Evolutionary conservation across 371 early-diverging fungal species (phyloP).

Genomic region (Mortierella sp.): DNA sequence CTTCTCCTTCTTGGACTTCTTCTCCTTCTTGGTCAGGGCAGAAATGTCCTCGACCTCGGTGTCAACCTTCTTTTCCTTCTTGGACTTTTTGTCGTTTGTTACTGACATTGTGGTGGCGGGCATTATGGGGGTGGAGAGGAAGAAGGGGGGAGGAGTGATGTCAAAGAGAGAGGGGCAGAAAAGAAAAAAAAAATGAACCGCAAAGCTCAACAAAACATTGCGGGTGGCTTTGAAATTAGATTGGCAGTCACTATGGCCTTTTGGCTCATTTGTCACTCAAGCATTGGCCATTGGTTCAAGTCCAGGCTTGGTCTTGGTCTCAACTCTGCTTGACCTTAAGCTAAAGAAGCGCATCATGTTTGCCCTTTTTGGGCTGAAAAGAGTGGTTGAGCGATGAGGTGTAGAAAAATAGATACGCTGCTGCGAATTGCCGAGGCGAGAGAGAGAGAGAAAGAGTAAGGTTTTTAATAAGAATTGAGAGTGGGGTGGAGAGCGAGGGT

Average conservation of each 20-base stretch:
- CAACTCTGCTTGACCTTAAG: no score
- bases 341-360: no score
- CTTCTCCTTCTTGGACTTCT: constrained; percentile 57
- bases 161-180: neutral
- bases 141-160: neutral
- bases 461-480: neutral
- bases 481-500: neutral
- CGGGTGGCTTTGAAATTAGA: neutral
- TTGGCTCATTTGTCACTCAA: no score
- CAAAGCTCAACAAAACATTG: constrained; percentile 21
- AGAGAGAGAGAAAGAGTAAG: no score
- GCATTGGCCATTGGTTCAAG: neutral
- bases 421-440: no score
- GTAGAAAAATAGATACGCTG: no score
- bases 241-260: constrained; percentile 3
- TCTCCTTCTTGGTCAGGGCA: constrained; percentile 27
- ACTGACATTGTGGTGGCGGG: constrained; percentile 49
- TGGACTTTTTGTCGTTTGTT: constrained; percentile 31
- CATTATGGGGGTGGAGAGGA: constrained; percentile 18
- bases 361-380: no score
- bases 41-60: constrained; percentile 19
- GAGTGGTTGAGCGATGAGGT: no score
- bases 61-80: constrained; percentile 38
- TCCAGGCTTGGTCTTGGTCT: no score
- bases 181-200: constrained; percentile 5